Conservation (phyloP, 1,139 yeast genomes). For the Suhomyces maxii region DNA sequence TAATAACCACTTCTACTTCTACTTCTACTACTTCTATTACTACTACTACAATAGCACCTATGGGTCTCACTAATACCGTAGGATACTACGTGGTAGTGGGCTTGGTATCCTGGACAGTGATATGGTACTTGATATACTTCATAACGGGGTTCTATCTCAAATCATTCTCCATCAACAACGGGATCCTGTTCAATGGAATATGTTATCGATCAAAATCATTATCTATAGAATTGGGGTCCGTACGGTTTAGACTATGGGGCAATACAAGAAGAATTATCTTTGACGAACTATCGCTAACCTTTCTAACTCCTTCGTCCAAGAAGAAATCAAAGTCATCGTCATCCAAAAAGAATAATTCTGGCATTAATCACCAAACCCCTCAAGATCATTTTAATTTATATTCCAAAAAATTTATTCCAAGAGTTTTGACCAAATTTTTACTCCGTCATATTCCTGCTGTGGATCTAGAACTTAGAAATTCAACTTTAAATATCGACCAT, state of each 20-base stretch:
- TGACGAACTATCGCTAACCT: conserved; percentile 10
- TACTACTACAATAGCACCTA: conserved; percentile 1
- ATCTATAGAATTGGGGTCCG: conserved; percentile 21
- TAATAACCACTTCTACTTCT: not conserved
- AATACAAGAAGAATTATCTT: conserved; percentile 32
- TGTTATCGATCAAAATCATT: conserved; percentile 17
- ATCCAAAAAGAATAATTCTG: not conserved
- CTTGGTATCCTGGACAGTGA: conserved; percentile 21
- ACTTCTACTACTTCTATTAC: not conserved
- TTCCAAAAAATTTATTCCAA: conserved; percentile 1
- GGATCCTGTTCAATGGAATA: conserved; percentile 39
- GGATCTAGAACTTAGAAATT: conserved; percentile 30
- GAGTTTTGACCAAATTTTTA: conserved; percentile 15
- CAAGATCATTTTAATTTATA: not conserved
- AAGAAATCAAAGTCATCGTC: not conserved
- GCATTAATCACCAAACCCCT: not conserved
- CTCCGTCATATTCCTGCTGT: conserved; percentile 27
- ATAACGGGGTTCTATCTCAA: conserved; percentile 36
- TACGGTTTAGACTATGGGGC: conserved; percentile 45
- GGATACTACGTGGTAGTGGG: conserved; percentile 9
- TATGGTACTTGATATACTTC: conserved; percentile 32
- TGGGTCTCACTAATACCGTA: conserved; percentile 5
- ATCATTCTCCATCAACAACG: conserved; percentile 39
- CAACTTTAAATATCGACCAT: conserved; percentile 12
- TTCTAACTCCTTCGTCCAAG: not conserved